Evolutionary conservation across 2,329 filamentous ascomycete genomes (phyloP), one percentile per base, ranked within the genome.

Genomic region (Colletotrichum paranaense): DNA sequence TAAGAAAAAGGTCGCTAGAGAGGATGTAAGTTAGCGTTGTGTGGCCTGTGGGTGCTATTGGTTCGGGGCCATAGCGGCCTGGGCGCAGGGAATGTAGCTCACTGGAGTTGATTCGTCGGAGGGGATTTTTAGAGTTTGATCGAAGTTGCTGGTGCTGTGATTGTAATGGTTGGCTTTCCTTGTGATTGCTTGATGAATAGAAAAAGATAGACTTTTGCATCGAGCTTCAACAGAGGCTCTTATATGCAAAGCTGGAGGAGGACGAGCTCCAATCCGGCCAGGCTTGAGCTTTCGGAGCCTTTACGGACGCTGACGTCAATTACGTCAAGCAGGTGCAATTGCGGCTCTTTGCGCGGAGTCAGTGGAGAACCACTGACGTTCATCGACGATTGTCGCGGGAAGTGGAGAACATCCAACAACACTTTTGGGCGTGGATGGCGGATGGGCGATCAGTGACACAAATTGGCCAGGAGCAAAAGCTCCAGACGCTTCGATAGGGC

Each of bases 301-400:
- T 19, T 58, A 30, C 16, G 46, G 30, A 42, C 56, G 60, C 74
- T 75, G 74, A 75, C 72, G 74, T 75, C 67, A 75, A 74, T 75
- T 72, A 75, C 72, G 74, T 75, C 74, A 75, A 72, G 32, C 57
- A 66, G 57, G 63, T 72, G 71, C 22, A 74, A 73, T 68, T 74
- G 65, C 73, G 60, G 58, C 73, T 68, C 59, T 57, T 62, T 53
- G 26, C 59, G 68, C 46, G 22, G 49, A 64, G 62, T 68, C 42
- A 60, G 73, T 74, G 73, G 73, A 55, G 73, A 56, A 68, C 19
- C 8, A 42, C 46, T 65, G 60, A 58, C 19, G 53, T 62, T 62
- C 59, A 68, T 72, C 72, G 68, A 64, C 63, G 72, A 73, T 73
- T 62, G 58, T 59, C 26, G 38, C 9, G 35, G 56, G 19, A 66